Evolutionary conservation across 768 basidiomycete species (phyloP).

Genomic region (Termitomyces bulborhizus): DNA sequence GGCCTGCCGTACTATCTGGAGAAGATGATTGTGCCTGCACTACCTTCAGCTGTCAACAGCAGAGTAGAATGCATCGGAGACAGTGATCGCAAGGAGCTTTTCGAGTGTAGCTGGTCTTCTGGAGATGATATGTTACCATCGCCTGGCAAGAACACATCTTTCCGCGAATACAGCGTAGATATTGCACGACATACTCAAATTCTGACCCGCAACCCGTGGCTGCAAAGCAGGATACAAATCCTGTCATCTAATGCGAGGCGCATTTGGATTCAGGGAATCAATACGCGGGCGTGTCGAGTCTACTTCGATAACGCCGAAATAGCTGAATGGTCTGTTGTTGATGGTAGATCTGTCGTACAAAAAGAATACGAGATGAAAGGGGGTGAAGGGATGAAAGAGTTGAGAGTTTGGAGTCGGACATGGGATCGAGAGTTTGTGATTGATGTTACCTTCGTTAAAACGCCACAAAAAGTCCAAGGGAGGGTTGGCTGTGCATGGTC

Average conservation of each 20-base stretch:
- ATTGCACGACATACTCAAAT: neutral
- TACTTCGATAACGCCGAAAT: conserved; percentile 35
- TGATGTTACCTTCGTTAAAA: conserved; percentile 31
- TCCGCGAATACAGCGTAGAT: neutral
- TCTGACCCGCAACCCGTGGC: conserved; percentile 12
- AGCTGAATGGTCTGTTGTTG: conserved; percentile 5
- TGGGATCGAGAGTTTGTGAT: conserved; percentile 46
- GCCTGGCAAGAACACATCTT: conserved; percentile 10
- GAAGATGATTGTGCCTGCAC: conserved; percentile 29
- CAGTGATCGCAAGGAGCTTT: conserved; percentile 12
- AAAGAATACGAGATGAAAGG: conserved; percentile 8
- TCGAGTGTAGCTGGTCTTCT: conserved; percentile 23
- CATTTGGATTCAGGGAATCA: conserved; percentile 40
- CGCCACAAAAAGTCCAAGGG: conserved; percentile 35
- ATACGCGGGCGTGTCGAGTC: conserved; percentile 55
- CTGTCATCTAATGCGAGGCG: conserved; percentile 20
- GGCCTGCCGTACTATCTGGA: conserved; percentile 39
- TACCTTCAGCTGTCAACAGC: conserved; percentile 18
- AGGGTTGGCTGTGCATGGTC: conserved; percentile 48
- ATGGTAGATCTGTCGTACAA: conserved; percentile 1
- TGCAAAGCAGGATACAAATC: conserved; percentile 11
- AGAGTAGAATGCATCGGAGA: conserved; percentile 12
- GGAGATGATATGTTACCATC: conserved; percentile 16
- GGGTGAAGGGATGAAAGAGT: conserved; percentile 25
- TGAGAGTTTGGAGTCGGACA: conserved; percentile 46